phyloP scores from a whole-genome alignment of 176 grass and related monocot species.

The Elaeis guineensis region DNA sequence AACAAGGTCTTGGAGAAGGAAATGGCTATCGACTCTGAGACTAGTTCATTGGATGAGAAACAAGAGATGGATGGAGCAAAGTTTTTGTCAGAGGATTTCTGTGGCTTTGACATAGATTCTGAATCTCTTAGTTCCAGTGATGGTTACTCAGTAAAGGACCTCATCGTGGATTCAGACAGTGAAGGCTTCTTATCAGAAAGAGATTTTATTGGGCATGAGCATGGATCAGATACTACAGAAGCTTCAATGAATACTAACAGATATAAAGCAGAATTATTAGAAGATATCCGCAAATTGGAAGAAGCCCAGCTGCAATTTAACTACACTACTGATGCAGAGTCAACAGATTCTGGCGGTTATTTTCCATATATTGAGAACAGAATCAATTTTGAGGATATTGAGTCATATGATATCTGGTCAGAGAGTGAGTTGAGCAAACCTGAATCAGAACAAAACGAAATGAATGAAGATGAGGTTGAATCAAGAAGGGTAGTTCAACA shows the following conservation, averaged over 20 bases:
- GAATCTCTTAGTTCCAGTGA: conserved; percentile 63
- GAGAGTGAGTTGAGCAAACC: background rate
- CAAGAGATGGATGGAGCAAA: conserved; percentile 20
- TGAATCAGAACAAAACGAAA: conserved; percentile 4
- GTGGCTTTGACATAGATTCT: conserved; percentile 63
- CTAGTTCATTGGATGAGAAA: conserved; percentile 15
- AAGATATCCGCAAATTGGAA: conserved; percentile 33
- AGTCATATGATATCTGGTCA: conserved; percentile 3
- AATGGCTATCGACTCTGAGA: conserved; percentile 4
- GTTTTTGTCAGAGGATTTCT: conserved; percentile 48
- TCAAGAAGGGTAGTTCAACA: background rate
- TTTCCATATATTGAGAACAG: background rate
- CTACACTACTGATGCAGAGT: conserved; percentile 12
- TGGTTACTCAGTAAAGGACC: conserved; percentile 90
- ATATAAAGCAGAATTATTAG: conserved; percentile 37
- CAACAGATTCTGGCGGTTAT: background rate
- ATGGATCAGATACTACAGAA: conserved; percentile 11
- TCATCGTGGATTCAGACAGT: conserved; percentile 75
- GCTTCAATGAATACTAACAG: conserved; percentile 11
- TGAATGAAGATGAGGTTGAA: conserved; percentile 4
- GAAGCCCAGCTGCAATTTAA: conserved; percentile 7
- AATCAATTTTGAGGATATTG: background rate
- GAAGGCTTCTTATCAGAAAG: conserved; percentile 79
- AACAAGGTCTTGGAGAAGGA: conserved; percentile 8
- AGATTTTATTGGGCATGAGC: conserved; percentile 25